Evolutionary conservation across 164 flowering plant genomes (phyloP), one percentile per base, ranked within the genome.

Genomic region (Euptelea pleiosperma): DNA sequence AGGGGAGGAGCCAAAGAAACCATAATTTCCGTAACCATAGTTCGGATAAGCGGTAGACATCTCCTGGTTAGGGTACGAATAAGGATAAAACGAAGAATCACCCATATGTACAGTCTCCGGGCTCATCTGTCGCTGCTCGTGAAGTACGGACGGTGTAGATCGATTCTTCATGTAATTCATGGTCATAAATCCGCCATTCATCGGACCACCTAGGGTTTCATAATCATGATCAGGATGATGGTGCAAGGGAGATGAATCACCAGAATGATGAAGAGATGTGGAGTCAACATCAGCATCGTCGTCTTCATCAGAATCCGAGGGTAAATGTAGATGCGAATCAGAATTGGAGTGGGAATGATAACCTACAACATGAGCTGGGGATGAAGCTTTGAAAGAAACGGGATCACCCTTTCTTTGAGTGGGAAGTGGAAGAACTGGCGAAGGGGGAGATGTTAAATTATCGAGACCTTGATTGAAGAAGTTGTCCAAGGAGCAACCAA

Each of bases 81-180:
- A 61, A 58, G 72, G 53, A 35, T 70, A 58, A 45, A 62, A 69
- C 25, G 82, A 66, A 26, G 83, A 58, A 58, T 72, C 82, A n/a
- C 79, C 80, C 53, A 78, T 47, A 4, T 71, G 67, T 22, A 78
- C 73, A 30, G 68, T 80, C 43, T 80, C 84, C 0, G 86, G 66
- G 39, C 58, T 70, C 58, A 70, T 52, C 4, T 90, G 98, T 53
- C 74, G 73, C 48, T 82, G 91, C 74, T 86, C 70, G 57, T 82
- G 81, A 21, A 79, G 64, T 9, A 90, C 78, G 1, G 95, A 74
- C 12, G 79, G 84, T 8, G 83, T 67, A 22, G 75, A 53, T 43
- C 73, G 78, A 15, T 73, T 84, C 70, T 65, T 83, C 95, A 87
- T 89, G 54, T 64, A 92, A 66, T 80, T 84, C 77, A 79, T 74